Evolutionary conservation across 306 rosid genomes (phyloP).

Genomic region (Lathyrus aphaca): DNA sequence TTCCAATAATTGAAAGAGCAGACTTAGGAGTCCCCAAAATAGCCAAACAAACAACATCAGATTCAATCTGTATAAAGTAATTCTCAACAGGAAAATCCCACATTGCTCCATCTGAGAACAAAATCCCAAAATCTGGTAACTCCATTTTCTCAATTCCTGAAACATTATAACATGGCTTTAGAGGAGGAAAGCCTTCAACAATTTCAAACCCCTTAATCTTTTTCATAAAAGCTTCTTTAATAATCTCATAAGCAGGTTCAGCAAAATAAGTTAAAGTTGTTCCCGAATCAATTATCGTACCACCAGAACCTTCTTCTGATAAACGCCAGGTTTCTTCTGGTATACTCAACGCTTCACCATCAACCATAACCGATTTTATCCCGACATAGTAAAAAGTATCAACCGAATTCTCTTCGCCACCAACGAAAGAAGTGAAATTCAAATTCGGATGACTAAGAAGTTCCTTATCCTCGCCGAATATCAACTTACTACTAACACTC

Average conservation of each 20-base stretch:
- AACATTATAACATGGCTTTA: slow-evolving; percentile 92
- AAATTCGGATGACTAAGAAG: slow-evolving; percentile 63
- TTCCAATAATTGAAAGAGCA: slow-evolving; percentile 85
- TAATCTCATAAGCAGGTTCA: slow-evolving; percentile 76
- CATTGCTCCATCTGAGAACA: slow-evolving; percentile 78
- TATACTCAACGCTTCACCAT: slow-evolving; percentile 63
- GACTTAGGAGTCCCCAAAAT: slow-evolving; percentile 72
- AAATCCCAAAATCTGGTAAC: slow-evolving; percentile 78
- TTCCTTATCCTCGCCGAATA: slow-evolving; percentile 79
- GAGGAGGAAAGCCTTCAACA: slow-evolving; percentile 62
- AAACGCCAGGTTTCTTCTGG: slow-evolving; percentile 78
- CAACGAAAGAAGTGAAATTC: slow-evolving; percentile 77
- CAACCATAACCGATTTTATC: slow-evolving; percentile 72
- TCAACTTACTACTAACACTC: slow-evolving; percentile 81
- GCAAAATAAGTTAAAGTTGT: slow-evolving; percentile 91
- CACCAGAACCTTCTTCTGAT: slow-evolving; percentile 73
- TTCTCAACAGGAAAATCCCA: slow-evolving; percentile 94
- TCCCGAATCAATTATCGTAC: slow-evolving; percentile 96
- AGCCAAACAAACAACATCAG: slow-evolving; percentile 78
- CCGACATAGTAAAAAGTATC: slow-evolving; percentile 91
- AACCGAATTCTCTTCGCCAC: slow-evolving; percentile 67
- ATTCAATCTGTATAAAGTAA: slow-evolving; percentile 80
- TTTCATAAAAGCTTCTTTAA: slow-evolving; percentile 67
- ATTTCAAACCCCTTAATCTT: slow-evolving; percentile 62
- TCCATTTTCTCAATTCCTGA: slow-evolving; percentile 73